These are phyloP conservation scores for Botrytis squamosa DNA, from an alignment of 2,329 filamentous ascomycete genomes.

Conservation along the genomic window DNA sequence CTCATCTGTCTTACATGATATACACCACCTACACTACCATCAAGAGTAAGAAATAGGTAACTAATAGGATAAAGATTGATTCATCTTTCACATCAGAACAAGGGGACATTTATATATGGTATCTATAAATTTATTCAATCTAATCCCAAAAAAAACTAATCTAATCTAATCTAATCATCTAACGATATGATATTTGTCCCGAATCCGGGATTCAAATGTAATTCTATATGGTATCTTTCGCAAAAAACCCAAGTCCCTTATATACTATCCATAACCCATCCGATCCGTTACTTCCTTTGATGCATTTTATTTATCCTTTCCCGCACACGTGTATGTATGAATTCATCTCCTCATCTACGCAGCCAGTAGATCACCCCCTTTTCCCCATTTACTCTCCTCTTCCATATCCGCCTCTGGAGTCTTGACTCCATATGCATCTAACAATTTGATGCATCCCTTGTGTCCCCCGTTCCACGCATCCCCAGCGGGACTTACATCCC, in stretches of 20 bases:
- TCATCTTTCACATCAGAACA: neutral
- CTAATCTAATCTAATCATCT: neutral
- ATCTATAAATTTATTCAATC: neutral
- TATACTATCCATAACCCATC: neutral
- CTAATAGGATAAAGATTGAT: neutral
- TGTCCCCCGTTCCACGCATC: slow-evolving; percentile 14
- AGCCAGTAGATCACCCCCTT: neutral
- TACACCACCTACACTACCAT: neutral
- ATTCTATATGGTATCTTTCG: slow-evolving; percentile 19
- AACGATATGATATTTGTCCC: neutral
- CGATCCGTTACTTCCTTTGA: neutral
- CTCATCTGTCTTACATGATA: neutral
- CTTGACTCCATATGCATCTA: slow-evolving; percentile 11
- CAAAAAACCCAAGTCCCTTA: neutral
- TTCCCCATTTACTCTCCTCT: slow-evolving; percentile 1
- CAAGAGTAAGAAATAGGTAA: neutral
- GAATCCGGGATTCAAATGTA: neutral
- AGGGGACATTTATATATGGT: neutral
- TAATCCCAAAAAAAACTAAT: neutral
- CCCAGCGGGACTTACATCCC: neutral
- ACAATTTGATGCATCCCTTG: neutral
- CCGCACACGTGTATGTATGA: neutral
- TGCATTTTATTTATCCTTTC: neutral
- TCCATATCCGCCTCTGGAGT: neutral
- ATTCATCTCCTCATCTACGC: neutral